phyloP scores from a whole-genome alignment of 176 grass and related monocot species.

The bread wheat (Triticum aestivum) region IWGSC_CS_RefSeq_v2.1 NC_057797.1:458647946-458648445 shows the following conservation, averaged over 20 bases:
- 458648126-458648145: slow-evolving; percentile 16
- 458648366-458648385: slow-evolving; percentile 39
- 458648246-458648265: neutral
- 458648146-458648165: neutral
- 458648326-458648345: slow-evolving; percentile 14
- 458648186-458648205: neutral
- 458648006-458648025: neutral
- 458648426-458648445: neutral
- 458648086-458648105: too few relatives aligned
- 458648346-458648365: slow-evolving; percentile 20
- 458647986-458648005: neutral
- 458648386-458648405: slow-evolving; percentile 21
- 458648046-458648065: neutral
- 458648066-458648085: too few relatives aligned
- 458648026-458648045: neutral
- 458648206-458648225: slow-evolving; percentile 4
- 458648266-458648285: slow-evolving; percentile 9
- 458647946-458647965: too few relatives aligned
- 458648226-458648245: slow-evolving; percentile 25
- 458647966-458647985: neutral
- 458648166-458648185: slow-evolving; percentile 12
- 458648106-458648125: too few relatives aligned
- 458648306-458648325: slow-evolving; percentile 11
- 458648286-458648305: neutral
- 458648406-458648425: neutral